phyloP scores from a whole-genome alignment of 441 rosid species.

The Breynia disticha region DNA sequence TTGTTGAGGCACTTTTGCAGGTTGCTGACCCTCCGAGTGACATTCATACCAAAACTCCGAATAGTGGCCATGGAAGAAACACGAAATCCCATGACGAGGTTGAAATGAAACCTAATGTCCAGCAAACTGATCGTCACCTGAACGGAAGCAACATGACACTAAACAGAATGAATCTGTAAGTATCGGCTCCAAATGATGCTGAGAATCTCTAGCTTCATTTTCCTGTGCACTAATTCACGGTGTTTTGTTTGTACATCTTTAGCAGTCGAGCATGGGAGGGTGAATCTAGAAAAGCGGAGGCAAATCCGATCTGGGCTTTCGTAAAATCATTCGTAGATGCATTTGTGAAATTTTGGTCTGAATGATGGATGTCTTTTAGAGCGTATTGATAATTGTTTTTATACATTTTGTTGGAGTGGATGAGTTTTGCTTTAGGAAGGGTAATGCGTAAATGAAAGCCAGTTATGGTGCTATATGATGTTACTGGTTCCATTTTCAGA shows the following conservation, averaged over 20 bases:
- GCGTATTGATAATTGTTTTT: background rate
- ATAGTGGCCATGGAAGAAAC: slow-evolving; percentile 11
- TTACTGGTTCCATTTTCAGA: background rate
- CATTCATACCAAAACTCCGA: slow-evolving; percentile 14
- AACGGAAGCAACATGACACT: slow-evolving; percentile 37
- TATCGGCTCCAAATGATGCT: background rate
- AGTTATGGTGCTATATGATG: background rate
- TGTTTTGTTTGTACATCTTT: slow-evolving; percentile 10
- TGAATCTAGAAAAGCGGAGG: slow-evolving; percentile 29
- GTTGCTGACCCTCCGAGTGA: slow-evolving; percentile 20
- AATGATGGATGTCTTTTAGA: slow-evolving; percentile 14
- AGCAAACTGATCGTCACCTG: slow-evolving; percentile 19
- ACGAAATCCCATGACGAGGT: slow-evolving; percentile 15
- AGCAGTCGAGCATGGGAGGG: slow-evolving; percentile 77
- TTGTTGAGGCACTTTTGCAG: slow-evolving; percentile 30
- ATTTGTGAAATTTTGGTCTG: slow-evolving; percentile 71
- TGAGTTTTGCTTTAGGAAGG: background rate
- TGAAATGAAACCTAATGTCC: slow-evolving; percentile 23
- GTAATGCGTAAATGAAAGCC: background rate
- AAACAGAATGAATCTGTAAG: slow-evolving; percentile 77
- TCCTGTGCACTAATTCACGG: background rate
- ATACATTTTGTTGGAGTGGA: background rate
- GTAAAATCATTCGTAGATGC: slow-evolving; percentile 49
- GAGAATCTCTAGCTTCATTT: background rate
- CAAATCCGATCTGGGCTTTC: slow-evolving; percentile 41